phyloP scores from a whole-genome alignment of 2,329 filamentous ascomycete species.

The Dactylonectria macrodidyma region DNA sequence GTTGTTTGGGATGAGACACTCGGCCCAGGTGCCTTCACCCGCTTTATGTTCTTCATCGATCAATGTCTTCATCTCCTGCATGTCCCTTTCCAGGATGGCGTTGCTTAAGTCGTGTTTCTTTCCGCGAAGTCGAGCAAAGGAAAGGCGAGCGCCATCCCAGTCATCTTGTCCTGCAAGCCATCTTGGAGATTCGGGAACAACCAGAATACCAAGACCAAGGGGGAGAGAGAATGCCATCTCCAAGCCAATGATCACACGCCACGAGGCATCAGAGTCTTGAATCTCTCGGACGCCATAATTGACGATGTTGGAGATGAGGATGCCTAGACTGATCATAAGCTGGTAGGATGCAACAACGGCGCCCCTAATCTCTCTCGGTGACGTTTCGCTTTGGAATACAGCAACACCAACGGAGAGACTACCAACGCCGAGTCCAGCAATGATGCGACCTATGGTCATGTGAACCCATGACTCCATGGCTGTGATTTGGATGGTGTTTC shows the following conservation, averaged over 20 bases:
- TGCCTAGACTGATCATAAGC: conserved; percentile 81
- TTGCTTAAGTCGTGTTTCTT: conserved; percentile 62
- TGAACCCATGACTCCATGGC: conserved; percentile 74
- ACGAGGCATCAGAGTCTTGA: conserved; percentile 62
- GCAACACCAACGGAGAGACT: conserved; percentile 76
- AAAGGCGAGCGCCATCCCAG: conserved; percentile 64
- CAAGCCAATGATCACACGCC: conserved; percentile 74
- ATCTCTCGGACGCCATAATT: conserved; percentile 66
- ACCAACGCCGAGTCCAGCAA: conserved; percentile 78
- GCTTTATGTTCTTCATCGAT: conserved; percentile 61
- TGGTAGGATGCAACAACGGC: conserved; percentile 80
- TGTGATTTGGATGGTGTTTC: conserved; percentile 77
- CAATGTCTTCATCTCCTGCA: conserved; percentile 65
- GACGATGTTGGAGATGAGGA: conserved; percentile 70
- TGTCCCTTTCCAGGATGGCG: conserved; percentile 64
- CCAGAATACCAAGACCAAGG: conserved; percentile 66
- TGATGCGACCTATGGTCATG: conserved; percentile 75
- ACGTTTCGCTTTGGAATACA: conserved; percentile 77
- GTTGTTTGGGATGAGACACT: conserved; percentile 72
- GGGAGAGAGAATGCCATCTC: conserved; percentile 68
- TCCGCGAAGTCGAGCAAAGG: conserved; percentile 68
- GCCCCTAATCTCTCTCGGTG: conserved; percentile 74
- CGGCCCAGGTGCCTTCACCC: conserved; percentile 67
- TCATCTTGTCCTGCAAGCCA: conserved; percentile 66
- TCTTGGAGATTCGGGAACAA: conserved; percentile 70